These are phyloP conservation scores for Xylaria grammica DNA, from an alignment of 495 filamentous ascomycete genomes.

Conservation along the genomic window DNA sequence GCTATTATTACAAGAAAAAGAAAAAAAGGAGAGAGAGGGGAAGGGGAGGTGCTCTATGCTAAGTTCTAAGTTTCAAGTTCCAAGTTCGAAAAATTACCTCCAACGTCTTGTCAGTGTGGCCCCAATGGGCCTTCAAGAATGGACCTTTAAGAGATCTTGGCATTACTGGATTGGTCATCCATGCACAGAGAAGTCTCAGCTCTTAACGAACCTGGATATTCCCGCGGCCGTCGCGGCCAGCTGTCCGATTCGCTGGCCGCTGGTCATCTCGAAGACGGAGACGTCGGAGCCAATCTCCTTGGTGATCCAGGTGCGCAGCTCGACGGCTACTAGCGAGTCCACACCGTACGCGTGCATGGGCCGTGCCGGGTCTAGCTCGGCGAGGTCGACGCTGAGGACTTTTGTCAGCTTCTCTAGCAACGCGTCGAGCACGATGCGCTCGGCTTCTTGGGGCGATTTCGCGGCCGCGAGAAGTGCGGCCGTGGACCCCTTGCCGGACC, in stretches of 20 bases:
- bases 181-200: too few relatives aligned
- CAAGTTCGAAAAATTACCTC: too few relatives aligned
- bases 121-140: too few relatives aligned
- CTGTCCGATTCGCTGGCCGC: not conserved
- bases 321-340: conserved; percentile 44
- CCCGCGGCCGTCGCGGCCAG: not conserved
- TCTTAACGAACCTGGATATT: not conserved
- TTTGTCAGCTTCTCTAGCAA: not conserved
- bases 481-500: not conserved
- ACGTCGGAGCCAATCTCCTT: conserved; percentile 36
- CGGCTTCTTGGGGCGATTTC: not conserved
- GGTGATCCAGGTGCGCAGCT: conserved; percentile 42
- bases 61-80: too few relatives aligned
- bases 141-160: too few relatives aligned
- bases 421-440: not conserved
- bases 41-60: too few relatives aligned
- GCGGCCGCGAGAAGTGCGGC: not conserved
- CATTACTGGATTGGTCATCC: too few relatives aligned
- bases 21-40: too few relatives aligned
- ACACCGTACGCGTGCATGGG: conserved; percentile 37
- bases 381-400: conserved; percentile 3
- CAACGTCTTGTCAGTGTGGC: too few relatives aligned
- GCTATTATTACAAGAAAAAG: too few relatives aligned
- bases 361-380: conserved; percentile 32
- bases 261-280: not conserved